Conservation (phyloP, 495 filamentous ascomycete genomes). For the Penicillium riverlandense region DNA sequence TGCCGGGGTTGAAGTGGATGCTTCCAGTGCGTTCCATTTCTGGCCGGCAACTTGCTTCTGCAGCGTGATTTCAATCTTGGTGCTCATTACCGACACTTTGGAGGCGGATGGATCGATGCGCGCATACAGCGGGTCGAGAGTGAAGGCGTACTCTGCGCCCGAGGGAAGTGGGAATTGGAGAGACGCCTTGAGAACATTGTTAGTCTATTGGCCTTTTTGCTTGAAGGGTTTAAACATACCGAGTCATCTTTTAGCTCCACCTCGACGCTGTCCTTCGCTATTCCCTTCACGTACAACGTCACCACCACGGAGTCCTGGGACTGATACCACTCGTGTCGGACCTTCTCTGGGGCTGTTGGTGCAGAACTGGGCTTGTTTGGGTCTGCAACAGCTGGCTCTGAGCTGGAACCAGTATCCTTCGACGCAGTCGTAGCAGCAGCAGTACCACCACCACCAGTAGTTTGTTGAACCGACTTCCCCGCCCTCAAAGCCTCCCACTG, state of each 20-base stretch:
- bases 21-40: constrained; percentile 74
- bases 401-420: too few relatives aligned
- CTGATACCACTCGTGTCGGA: constrained; percentile 79
- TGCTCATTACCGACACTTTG: constrained; percentile 57
- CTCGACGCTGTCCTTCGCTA: constrained; percentile 54
- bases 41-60: constrained; percentile 57
- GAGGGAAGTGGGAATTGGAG: constrained; percentile 61
- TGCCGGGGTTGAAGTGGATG: constrained; percentile 25
- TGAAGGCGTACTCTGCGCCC: constrained; percentile 56
- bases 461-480: constrained; percentile 10
- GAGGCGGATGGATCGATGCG: constrained; percentile 54
- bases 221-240: constrained; percentile 18
- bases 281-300: constrained; percentile 64
- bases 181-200: constrained; percentile 37
- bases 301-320: constrained; percentile 57
- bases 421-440: neutral
- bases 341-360: constrained; percentile 33
- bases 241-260: constrained; percentile 52
- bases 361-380: neutral
- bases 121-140: constrained; percentile 64
- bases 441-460: constrained; percentile 1
- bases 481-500: constrained; percentile 15
- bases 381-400: too few relatives aligned
- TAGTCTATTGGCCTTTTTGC: constrained; percentile 5
- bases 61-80: constrained; percentile 80